These are phyloP conservation scores for Ophioceras dolichostomum DNA, from an alignment of 2,329 filamentous ascomycete genomes.

Conservation along the genomic window DNA sequence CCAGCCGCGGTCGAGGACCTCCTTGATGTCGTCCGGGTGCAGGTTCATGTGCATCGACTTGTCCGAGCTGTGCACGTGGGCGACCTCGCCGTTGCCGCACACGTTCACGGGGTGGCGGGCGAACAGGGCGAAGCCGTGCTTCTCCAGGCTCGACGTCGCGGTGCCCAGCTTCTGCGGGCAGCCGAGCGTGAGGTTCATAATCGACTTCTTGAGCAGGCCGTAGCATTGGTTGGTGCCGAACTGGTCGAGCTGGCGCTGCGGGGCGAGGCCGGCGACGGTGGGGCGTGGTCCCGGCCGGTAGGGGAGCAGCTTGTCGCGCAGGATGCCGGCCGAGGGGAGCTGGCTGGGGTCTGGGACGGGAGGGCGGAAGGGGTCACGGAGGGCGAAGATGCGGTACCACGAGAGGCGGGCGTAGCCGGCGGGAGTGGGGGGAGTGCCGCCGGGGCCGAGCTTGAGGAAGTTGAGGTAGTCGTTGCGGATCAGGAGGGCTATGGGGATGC, in stretches of 20 bases:
- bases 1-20: conserved; percentile 66
- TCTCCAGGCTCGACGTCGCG: conserved; percentile 67
- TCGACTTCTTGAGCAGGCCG: conserved; percentile 35
- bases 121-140: conserved; percentile 69
- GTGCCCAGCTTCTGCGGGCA: conserved; percentile 39
- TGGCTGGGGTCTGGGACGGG: conserved; percentile 37
- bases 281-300: conserved; percentile 53
- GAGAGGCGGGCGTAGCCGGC: conserved; percentile 62
- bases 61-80: conserved; percentile 67
- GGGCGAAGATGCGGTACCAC: conserved; percentile 56
- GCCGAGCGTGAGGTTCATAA: conserved; percentile 33
- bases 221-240: conserved; percentile 41
- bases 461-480: conserved; percentile 62
- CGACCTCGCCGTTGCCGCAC: conserved; percentile 70
- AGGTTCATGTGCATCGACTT: conserved; percentile 69
- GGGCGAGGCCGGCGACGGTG: conserved; percentile 61
- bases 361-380: conserved; percentile 57
- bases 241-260: conserved; percentile 68
- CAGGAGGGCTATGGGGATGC: conserved; percentile 34
- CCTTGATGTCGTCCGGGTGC: conserved; percentile 63
- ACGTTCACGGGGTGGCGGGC: conserved; percentile 51
- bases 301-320: conserved; percentile 39
- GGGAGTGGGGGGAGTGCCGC: conserved; percentile 66
- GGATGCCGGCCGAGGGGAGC: conserved; percentile 44
- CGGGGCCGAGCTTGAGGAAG: conserved; percentile 67